Evolutionary conservation across 305 asterid genomes (phyloP), one percentile per base, ranked within the genome.

Genomic region (Fraxinus ornus): DNA sequence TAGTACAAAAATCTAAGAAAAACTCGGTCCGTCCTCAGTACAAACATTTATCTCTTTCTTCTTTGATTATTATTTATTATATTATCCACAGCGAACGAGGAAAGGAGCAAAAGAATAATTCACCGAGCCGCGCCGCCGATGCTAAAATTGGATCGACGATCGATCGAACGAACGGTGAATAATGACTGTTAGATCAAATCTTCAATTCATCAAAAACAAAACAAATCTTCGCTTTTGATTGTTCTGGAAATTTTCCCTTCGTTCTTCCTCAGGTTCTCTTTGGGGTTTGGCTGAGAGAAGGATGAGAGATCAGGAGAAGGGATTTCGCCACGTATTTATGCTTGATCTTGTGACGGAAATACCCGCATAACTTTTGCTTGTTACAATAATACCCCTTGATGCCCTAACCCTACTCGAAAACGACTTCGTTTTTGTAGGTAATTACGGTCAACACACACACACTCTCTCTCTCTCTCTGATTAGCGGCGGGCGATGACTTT

Each of bases 311-410:
- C 55, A 22, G 86, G 83, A 74, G 79, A 75, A 83, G 80, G 86
- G 86, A 79, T 77, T 83, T 83, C 83, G 87, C 88, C 92, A 84
- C 89, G 89, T 87, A 89, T 85, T 85, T 86, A 79, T 80, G 86
- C 64, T 82, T 7, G 72, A 4, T 1, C 0, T n/a, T 64, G 5
- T 89, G 88, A 90, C 95, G 88, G 87, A 83, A 83, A 80, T 87
- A 68, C 89, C 95, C 92, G 79, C 83, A 19, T 17, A 73, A 70
- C 24, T 80, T 78, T 75, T 64, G 5, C 0, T 71, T 80, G 33
- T 78, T 85, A 52, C 92, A 79, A 73, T 57, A 81, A 7, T 88
- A 76, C 91, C 91, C 88, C 26, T 70, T 0, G 75, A 76, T 78
- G 90, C 86, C 90, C 86, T 84, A 88, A 76, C 68, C 81, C 71